These are phyloP conservation scores for Tylopilus rubrobrunneus DNA, from an alignment of 768 basidiomycete genomes.

Conservation along the genomic window DNA sequence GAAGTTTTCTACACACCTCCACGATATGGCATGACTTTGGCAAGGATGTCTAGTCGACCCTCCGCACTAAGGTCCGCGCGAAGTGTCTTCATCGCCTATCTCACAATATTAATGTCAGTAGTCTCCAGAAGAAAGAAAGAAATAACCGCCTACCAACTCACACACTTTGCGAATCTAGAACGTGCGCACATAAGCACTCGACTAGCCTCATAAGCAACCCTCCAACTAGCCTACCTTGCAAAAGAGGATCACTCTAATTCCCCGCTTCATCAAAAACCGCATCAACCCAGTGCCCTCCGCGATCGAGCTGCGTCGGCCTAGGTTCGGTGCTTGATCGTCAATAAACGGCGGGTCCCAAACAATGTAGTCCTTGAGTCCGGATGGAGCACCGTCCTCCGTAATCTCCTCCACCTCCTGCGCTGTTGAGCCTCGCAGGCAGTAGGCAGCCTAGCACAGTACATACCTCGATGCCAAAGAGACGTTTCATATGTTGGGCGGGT, in stretches of 20 bases:
- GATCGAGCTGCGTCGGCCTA: slow-evolving; percentile 57
- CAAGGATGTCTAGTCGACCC: slow-evolving; percentile 71
- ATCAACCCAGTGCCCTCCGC: slow-evolving; percentile 69
- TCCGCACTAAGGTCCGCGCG: slow-evolving; percentile 67
- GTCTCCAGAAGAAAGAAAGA: background rate
- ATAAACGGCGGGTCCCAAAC: slow-evolving; percentile 70
- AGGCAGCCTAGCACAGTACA: background rate
- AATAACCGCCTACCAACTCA: slow-evolving; percentile 52
- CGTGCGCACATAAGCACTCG: background rate
- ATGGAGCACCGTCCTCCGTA: slow-evolving; percentile 78
- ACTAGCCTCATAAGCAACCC: background rate
- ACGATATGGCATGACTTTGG: slow-evolving; percentile 76
- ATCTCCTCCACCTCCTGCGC: slow-evolving; percentile 58
- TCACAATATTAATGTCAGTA: slow-evolving; percentile 14
- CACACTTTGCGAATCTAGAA: slow-evolving; percentile 73
- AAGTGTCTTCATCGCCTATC: slow-evolving; percentile 76
- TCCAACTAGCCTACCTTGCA: slow-evolving; percentile 55
- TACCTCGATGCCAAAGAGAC: slow-evolving; percentile 63
- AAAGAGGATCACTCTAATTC: slow-evolving; percentile 81
- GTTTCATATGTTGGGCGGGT: slow-evolving; percentile 70
- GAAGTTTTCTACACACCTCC: slow-evolving; percentile 53
- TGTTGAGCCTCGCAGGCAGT: background rate
- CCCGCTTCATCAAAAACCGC: slow-evolving; percentile 77
- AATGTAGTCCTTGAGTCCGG: slow-evolving; percentile 74
- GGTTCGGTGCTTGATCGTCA: slow-evolving; percentile 48